Conservation (phyloP, 2,329 filamentous ascomycete species). For the Pseudocercospora musae region DNA sequence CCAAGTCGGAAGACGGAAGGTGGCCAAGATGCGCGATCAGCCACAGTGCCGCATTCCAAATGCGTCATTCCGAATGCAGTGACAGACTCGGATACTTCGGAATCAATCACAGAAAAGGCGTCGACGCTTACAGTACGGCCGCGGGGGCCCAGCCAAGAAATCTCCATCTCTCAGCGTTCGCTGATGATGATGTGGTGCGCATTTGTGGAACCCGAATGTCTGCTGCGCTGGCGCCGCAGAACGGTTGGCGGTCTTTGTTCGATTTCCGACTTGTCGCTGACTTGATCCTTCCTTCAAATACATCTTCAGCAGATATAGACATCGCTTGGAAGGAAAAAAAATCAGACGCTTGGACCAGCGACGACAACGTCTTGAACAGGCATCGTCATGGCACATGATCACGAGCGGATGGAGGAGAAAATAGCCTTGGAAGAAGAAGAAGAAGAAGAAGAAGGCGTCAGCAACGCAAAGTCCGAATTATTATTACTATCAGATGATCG, state of each 20-base stretch:
- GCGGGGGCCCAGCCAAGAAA: slow-evolving; percentile 1
- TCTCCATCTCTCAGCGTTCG: not conserved
- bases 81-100: not conserved
- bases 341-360: not conserved
- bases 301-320: not conserved
- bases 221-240: not conserved
- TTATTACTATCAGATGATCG: slow-evolving; percentile 3
- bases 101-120: no score
- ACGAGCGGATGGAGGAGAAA: slow-evolving; percentile 10
- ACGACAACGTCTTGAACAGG: not conserved
- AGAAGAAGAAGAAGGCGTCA: not conserved
- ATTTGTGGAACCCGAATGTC: not conserved
- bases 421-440: not conserved
- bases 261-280: not conserved
- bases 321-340: not conserved
- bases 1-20: not conserved
- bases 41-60: not conserved
- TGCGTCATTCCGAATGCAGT: not conserved
- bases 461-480: slow-evolving; percentile 2
- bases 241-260: not conserved
- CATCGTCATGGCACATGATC: slow-evolving; percentile 1
- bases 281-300: not conserved
- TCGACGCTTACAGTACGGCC: no score
- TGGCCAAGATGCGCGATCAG: not conserved
- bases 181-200: not conserved